Evolutionary conservation across 1,284 basidiomycete species (phyloP).

Genomic region (Chiua sp.): DNA sequence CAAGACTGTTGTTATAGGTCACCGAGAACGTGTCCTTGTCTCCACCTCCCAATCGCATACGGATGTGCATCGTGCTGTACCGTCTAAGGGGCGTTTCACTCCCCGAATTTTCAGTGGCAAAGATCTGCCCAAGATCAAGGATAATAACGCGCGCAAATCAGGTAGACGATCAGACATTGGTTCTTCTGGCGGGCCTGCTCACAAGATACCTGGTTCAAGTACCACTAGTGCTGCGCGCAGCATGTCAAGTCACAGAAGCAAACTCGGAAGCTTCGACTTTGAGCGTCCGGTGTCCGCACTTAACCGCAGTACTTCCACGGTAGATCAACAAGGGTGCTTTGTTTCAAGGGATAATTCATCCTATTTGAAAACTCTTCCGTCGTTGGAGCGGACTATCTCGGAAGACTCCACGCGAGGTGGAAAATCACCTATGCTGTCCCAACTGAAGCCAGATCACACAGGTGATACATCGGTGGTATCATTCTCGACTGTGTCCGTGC

Average conservation of each 20-base stretch:
- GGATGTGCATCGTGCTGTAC: slow-evolving; percentile 1
- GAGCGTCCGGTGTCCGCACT: slow-evolving; percentile 57
- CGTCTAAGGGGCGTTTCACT: slow-evolving; percentile 34
- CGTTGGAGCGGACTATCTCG: slow-evolving; percentile 33
- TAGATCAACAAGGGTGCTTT: slow-evolving; percentile 23
- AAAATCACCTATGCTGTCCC: slow-evolving; percentile 26
- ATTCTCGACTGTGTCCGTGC: slow-evolving; percentile 38
- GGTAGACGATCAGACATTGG: slow-evolving; percentile 4
- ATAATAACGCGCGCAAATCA: slow-evolving; percentile 25
- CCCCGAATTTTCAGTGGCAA: slow-evolving; percentile 35
- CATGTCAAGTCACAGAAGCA: slow-evolving; percentile 42
- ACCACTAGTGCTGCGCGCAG: slow-evolving; percentile 23
- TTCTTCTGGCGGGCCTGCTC: slow-evolving; percentile 8
- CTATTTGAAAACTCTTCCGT: slow-evolving; percentile 16
- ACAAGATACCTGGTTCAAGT: slow-evolving; percentile 13
- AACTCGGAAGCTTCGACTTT: slow-evolving; percentile 77
- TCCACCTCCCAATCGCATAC: slow-evolving; percentile 25
- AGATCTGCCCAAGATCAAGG: slow-evolving; percentile 32
- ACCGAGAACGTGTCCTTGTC: slow-evolving; percentile 35
- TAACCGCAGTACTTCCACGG: slow-evolving; percentile 35
- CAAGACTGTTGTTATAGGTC: slow-evolving; percentile 18
- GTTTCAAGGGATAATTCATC: slow-evolving; percentile 7
- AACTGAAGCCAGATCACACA: slow-evolving; percentile 25
- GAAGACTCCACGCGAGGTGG: slow-evolving; percentile 28
- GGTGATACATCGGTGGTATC: slow-evolving; percentile 37